Evolutionary conservation across 108 stramenopile genomes (phyloP).

Genomic region (Nitzschia inconspicua): DNA sequence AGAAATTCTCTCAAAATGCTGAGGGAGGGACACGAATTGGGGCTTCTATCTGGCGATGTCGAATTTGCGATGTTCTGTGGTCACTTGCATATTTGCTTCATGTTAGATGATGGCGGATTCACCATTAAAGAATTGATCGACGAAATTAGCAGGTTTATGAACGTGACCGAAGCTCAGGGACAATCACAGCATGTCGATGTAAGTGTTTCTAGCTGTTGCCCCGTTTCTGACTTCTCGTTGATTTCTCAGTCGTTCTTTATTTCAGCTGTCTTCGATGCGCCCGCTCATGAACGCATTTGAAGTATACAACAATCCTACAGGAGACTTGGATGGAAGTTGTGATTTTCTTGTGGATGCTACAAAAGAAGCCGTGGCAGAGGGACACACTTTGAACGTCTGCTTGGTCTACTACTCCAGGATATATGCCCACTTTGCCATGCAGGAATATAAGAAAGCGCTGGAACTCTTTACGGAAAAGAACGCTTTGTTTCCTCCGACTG

Average conservation of each 20-base stretch:
- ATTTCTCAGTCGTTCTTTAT: too few species aligned
- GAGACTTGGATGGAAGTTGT: too few species aligned
- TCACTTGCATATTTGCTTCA: neutral
- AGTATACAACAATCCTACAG: too few species aligned
- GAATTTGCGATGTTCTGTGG: constrained; percentile 21
- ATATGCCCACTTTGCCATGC: neutral
- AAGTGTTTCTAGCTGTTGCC: neutral
- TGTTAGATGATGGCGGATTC: constrained; percentile 5
- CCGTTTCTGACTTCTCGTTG: neutral
- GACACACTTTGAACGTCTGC: neutral
- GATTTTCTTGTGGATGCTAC: neutral
- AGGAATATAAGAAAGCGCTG: constrained; percentile 2
- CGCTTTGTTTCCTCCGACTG: neutral
- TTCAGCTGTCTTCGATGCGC: too few species aligned
- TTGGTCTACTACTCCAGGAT: neutral
- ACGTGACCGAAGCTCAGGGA: constrained; percentile 3
- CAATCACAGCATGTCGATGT: constrained; percentile 3
- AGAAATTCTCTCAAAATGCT: constrained; percentile 14
- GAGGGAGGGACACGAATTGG: constrained; percentile 15
- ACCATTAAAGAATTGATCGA: constrained; percentile 2
- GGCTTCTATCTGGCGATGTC: constrained; percentile 22
- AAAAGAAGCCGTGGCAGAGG: neutral
- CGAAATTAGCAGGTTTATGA: neutral
- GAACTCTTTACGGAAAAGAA: neutral
- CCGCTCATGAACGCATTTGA: too few species aligned